Conservation (phyloP, 2,329 filamentous ascomycete genomes). For the Fusarium heterosporum region DNA sequence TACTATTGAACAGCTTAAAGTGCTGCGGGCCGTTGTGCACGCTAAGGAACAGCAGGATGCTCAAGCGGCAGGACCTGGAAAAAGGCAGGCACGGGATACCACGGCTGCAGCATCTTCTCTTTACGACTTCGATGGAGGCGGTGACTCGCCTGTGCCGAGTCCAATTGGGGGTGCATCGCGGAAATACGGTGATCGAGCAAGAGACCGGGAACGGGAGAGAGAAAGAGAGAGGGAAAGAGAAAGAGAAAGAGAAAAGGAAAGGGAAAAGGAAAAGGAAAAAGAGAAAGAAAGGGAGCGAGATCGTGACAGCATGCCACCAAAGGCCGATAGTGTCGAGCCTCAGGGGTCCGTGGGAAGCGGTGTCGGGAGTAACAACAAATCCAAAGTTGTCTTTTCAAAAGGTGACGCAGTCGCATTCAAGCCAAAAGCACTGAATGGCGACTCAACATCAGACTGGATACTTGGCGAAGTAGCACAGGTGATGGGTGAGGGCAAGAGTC, state of each 20-base stretch:
- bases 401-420: conserved; percentile 76
- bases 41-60: conserved; percentile 58
- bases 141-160: conserved; percentile 60
- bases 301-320: conserved; percentile 61
- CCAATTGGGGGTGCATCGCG: conserved; percentile 53
- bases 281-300: conserved; percentile 44
- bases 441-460: conserved; percentile 72
- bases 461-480: conserved; percentile 82
- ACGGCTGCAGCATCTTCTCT: conserved; percentile 52
- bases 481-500: conserved; percentile 79
- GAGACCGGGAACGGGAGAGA: conserved; percentile 56
- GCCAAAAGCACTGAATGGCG: conserved; percentile 62
- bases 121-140: conserved; percentile 59
- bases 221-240: background rate
- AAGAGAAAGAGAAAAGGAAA: conserved; percentile 54
- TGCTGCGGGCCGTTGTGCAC: conserved; percentile 57
- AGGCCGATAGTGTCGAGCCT: conserved; percentile 68
- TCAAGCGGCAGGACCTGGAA: conserved; percentile 48
- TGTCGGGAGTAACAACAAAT: conserved; percentile 49
- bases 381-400: conserved; percentile 69
- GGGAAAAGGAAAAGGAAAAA: conserved; percentile 54
- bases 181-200: conserved; percentile 54
- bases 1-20: conserved; percentile 57
- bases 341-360: conserved; percentile 57
- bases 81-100: conserved; percentile 45